Evolutionary conservation across 768 basidiomycete species (phyloP).

Genomic region (Pulveroboletus sp.): DNA sequence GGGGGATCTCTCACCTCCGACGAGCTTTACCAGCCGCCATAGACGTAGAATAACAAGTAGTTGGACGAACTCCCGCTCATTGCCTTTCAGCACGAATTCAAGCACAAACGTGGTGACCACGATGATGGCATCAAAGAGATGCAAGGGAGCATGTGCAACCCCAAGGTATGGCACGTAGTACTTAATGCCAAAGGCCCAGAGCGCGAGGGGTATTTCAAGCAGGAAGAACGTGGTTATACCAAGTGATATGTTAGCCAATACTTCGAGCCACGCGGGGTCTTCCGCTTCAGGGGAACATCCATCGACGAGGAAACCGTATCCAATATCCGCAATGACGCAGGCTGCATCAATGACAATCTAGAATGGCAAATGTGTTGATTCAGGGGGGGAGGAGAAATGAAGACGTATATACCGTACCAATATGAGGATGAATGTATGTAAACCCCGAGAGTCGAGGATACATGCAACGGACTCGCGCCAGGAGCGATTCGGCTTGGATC

Average conservation of each 20-base stretch:
- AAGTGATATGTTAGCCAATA: slow-evolving; percentile 59
- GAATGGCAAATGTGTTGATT: slow-evolving; percentile 1
- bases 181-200: slow-evolving; percentile 61
- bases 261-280: slow-evolving; percentile 57
- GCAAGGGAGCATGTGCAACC: slow-evolving; percentile 55
- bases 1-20: slow-evolving; percentile 45
- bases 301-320: slow-evolving; percentile 59
- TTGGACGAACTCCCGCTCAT: slow-evolving; percentile 64
- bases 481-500: slow-evolving; percentile 5
- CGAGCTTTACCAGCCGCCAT: slow-evolving; percentile 77
- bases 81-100: slow-evolving; percentile 65
- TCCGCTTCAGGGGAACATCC: slow-evolving; percentile 46
- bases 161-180: slow-evolving; percentile 61
- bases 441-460: slow-evolving; percentile 47
- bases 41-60: slow-evolving; percentile 71
- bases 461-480: slow-evolving; percentile 38
- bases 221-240: slow-evolving; percentile 70
- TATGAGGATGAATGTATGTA: slow-evolving; percentile 56
- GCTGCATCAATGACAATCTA: slow-evolving; percentile 61
- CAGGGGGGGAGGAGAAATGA: slow-evolving; percentile 16
- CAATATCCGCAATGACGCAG: slow-evolving; percentile 71
- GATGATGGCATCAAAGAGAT: slow-evolving; percentile 69
- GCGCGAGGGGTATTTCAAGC: slow-evolving; percentile 65
- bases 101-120: slow-evolving; percentile 71
- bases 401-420: slow-evolving; percentile 43